These are phyloP conservation scores for Jacaranda copaia DNA, from an alignment of 257 asterid genomes.

Conservation along the genomic window DNA sequence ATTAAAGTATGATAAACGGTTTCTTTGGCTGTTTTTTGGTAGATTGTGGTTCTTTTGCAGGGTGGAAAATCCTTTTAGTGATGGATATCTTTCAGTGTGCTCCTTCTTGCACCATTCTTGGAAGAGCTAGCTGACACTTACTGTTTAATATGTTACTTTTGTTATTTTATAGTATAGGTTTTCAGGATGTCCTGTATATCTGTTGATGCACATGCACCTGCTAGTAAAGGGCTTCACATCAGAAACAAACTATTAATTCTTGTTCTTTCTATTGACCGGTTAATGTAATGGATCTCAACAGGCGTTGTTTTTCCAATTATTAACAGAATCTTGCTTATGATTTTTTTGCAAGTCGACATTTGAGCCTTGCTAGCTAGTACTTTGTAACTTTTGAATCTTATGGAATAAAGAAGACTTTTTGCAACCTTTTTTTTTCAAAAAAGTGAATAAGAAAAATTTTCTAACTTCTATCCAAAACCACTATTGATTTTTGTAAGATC, in stretches of 20 bases:
- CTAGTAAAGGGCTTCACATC: not conserved
- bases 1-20: slow-evolving; percentile 67
- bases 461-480: too few species aligned
- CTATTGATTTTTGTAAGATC: too few species aligned
- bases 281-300: too few species aligned
- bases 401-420: not conserved
- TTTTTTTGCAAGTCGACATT: too few species aligned
- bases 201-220: not conserved
- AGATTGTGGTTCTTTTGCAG: not conserved
- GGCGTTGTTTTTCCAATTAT: too few species aligned
- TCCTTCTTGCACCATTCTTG: not conserved
- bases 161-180: not conserved
- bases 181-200: not conserved
- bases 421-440: slow-evolving; percentile 14
- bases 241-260: not conserved
- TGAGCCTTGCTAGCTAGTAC: too few species aligned
- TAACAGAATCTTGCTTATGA: too few species aligned
- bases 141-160: not conserved
- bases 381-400: not conserved
- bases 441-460: not conserved
- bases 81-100: slow-evolving; percentile 1
- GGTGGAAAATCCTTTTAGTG: too few species aligned
- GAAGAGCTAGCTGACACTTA: slow-evolving; percentile 12
- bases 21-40: slow-evolving; percentile 21
- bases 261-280: too few species aligned